These are phyloP conservation scores for Aureobasidium sp. DNA, from an alignment of 2,329 filamentous ascomycete species.

Conservation along the genomic window DNA sequence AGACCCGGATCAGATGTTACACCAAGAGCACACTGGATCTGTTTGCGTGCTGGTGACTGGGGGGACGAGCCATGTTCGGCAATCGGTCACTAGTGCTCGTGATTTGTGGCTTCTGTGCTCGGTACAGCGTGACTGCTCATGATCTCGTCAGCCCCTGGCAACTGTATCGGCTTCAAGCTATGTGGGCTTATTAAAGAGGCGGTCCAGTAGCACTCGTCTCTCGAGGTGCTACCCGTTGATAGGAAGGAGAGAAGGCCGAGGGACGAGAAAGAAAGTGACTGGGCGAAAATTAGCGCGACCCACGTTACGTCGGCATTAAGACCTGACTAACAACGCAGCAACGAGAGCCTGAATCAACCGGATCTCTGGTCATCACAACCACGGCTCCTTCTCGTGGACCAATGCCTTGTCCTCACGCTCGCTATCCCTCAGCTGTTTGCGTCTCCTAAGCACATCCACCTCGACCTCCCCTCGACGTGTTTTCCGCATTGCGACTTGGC, in stretches of 20 bases:
- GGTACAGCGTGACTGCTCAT: conserved; percentile 2
- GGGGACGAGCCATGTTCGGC: not conserved
- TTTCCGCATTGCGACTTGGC: conserved; percentile 6
- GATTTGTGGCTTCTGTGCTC: conserved; percentile 6
- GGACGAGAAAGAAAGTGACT: not conserved
- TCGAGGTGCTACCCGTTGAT: not conserved
- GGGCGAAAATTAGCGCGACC: conserved; percentile 4
- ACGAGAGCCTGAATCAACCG: not conserved
- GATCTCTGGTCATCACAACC: conserved; percentile 1
- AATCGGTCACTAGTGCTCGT: not conserved
- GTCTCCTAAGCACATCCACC: not conserved
- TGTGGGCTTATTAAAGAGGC: not conserved
- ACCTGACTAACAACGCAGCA: conserved; percentile 2
- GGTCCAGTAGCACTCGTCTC: not conserved
- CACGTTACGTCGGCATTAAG: not conserved
- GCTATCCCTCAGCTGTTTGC: not conserved
- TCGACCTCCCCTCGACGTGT: not conserved
- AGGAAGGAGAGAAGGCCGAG: conserved; percentile 10
- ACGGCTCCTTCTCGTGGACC: conserved; percentile 1
- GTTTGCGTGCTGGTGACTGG: not conserved
- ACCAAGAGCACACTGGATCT: not conserved
- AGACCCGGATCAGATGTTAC: not conserved
- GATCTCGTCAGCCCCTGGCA: conserved; percentile 3
- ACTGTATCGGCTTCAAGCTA: not conserved
- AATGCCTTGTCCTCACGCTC: conserved; percentile 9